Evolutionary conservation across 139 green algal genomes (phyloP), one percentile per base, ranked within the genome.

Genomic region (Micractinium sp.): DNA sequence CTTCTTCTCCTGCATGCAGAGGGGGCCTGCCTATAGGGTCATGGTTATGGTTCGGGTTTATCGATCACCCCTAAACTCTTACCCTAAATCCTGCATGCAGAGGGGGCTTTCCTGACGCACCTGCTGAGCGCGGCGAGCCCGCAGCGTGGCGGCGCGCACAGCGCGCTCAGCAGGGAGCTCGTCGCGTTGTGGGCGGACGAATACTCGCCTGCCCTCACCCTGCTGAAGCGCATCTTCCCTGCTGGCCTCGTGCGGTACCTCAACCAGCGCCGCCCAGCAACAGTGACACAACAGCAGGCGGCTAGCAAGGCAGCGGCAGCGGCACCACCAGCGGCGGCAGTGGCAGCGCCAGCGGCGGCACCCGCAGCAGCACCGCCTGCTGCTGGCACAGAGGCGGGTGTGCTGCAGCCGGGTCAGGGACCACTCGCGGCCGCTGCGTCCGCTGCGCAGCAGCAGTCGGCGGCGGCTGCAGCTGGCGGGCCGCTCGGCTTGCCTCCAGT

Each of bases 41-140:
- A n/a, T n/a, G n/a, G n/a, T n/a, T n/a, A n/a, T n/a, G n/a, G n/a
- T n/a, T n/a, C n/a, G n/a, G n/a, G n/a, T n/a, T n/a, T n/a, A n/a
- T n/a, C n/a, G n/a, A n/a, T n/a, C n/a, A n/a, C n/a, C n/a, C n/a
- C n/a, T n/a, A n/a, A n/a, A n/a, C n/a, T n/a, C n/a, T n/a, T n/a
- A n/a, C n/a, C n/a, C n/a, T n/a, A n/a, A n/a, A n/a, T n/a, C n/a
- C n/a, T n/a, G n/a, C 47, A 9, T 56, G 67, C 83, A 87, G 95
- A 98, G 90, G 97, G 97, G 9, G 97, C 96, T 4, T 27, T 99
- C 76, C 89, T 98, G 88, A 88, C 91, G 14, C 96, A 98, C 90
- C 89, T 98, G 87, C 81, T 92, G 38, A 67, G 87, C 29, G 95
- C 94, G 35, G 69, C 96, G 81, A 66, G 61, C 75, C 60, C 60